Evolutionary conservation across 345 rosid genomes (phyloP).

Genomic region (Eucalyptus globulus): DNA sequence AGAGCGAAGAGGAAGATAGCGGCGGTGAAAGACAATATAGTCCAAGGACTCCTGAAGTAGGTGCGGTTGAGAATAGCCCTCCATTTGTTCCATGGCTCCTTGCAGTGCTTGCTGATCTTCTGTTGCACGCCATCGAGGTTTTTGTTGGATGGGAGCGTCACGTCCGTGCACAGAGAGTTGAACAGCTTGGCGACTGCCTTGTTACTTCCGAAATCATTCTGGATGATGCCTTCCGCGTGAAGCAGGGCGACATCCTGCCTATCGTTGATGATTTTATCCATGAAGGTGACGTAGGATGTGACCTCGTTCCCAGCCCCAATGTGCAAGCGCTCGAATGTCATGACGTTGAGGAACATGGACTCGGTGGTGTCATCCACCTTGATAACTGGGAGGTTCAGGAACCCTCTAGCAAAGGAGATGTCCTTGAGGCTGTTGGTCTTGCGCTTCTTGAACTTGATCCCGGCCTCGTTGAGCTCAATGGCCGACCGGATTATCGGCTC

Average conservation of each 20-base stretch:
- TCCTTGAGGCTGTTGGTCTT: neutral
- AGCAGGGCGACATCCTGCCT: neutral
- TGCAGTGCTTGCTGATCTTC: neutral
- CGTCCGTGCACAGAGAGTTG: neutral
- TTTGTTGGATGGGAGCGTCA: neutral
- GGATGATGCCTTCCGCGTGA: neutral
- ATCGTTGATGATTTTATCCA: neutral
- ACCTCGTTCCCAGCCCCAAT: neutral
- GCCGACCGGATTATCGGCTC: neutral
- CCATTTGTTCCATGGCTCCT: accelerated
- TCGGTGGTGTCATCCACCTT: neutral
- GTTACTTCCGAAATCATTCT: neutral
- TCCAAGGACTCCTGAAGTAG: neutral
- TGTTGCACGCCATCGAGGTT: neutral
- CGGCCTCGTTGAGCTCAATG: neutral
- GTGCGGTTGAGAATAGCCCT: neutral
- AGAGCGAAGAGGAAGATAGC: neutral
- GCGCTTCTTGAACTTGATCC: neutral
- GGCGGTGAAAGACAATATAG: neutral
- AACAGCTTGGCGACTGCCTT: neutral
- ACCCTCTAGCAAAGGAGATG: neutral
- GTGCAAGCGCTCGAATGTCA: neutral
- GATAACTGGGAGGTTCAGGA: neutral
- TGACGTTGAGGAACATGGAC: neutral
- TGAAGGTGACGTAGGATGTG: neutral